phyloP scores from a whole-genome alignment of 169 alveolate genomes.

The Besnoitia besnoiti region DNA sequence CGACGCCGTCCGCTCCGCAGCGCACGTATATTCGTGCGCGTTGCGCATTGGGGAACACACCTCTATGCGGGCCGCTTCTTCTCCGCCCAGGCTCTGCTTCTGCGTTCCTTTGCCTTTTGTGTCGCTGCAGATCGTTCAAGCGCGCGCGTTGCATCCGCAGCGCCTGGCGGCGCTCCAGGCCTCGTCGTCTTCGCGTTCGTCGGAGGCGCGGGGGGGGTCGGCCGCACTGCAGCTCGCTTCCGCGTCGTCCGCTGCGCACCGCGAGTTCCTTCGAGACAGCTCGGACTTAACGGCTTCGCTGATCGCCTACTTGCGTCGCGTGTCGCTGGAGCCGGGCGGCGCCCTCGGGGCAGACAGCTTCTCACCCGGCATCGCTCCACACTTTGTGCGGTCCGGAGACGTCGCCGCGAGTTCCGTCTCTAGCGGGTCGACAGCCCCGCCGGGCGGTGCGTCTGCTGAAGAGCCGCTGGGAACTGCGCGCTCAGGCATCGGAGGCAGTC shows the following conservation, averaged over 20 bases:
- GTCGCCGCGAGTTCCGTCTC: background rate
- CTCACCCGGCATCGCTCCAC: background rate
- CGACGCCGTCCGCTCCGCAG: too few species aligned
- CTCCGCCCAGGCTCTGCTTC: background rate
- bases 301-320: background rate
- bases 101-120: too few species aligned
- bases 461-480: background rate
- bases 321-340: background rate
- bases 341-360: background rate
- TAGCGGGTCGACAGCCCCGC: background rate
- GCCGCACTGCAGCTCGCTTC: background rate
- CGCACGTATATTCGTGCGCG: too few species aligned
- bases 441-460: background rate
- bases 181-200: background rate
- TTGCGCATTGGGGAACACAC: too few species aligned
- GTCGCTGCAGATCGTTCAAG: conserved; percentile 16
- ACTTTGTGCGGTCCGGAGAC: background rate
- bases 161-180: conserved; percentile 4
- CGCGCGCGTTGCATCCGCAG: conserved; percentile 22
- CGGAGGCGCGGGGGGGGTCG: conserved; percentile 6
- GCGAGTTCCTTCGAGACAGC: conserved; percentile 29
- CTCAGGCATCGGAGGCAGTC: background rate
- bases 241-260: background rate
- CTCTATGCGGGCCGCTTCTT: too few species aligned
- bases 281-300: background rate